Evolutionary conservation across 2,329 filamentous ascomycete genomes (phyloP), one percentile per base, ranked within the genome.

Genomic region (Dactylellina drechsleri): DNA sequence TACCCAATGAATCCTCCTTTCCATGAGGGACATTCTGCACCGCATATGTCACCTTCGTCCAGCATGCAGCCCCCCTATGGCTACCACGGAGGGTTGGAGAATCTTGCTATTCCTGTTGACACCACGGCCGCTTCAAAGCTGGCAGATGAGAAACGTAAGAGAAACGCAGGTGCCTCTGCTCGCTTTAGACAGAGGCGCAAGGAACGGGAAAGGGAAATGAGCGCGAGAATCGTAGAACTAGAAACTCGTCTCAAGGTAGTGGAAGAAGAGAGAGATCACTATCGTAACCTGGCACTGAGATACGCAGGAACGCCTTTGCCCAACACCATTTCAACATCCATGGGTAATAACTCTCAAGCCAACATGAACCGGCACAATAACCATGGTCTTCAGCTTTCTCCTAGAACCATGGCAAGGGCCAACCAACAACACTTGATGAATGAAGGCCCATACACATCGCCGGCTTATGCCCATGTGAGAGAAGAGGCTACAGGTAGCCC

Each of bases 161-260:
- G 92, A 60, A 96, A 96, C 80, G 92, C 92, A 47, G 91, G 91
- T 56, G 92, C 92, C 4, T 96, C 92, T 67, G 92, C 92, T 56
- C 87, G 92, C 72, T 95, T 96, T 77, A 87, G 92, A 66, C 88
- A 89, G 80, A 87, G 93, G 73, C 89, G 92, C 80, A 96, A 96
- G 83, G 91, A 93, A 79, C 90, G 91, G 81, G 91, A 94, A 81
- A 87, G 87, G 78, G 90, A 92, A 81, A 90, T 90, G 68, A 87
- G 87, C 15, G 85, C 86, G 65, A 89, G 87, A 58, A 89, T 94
- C 64, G 87, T 89, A 57, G 88, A 92, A n/a, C 82, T 92, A 71
- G 83, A 86, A 67, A 83, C 84, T 36, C 83, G 84, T 28, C 80
- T 87, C 5, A 85, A 86, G 36, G 85, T 87, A 7, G 75, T 86